Evolutionary conservation across 257 asterid genomes (phyloP), one percentile per base, ranked within the genome.

Genomic region (Thymus mandschuricus): DNA sequence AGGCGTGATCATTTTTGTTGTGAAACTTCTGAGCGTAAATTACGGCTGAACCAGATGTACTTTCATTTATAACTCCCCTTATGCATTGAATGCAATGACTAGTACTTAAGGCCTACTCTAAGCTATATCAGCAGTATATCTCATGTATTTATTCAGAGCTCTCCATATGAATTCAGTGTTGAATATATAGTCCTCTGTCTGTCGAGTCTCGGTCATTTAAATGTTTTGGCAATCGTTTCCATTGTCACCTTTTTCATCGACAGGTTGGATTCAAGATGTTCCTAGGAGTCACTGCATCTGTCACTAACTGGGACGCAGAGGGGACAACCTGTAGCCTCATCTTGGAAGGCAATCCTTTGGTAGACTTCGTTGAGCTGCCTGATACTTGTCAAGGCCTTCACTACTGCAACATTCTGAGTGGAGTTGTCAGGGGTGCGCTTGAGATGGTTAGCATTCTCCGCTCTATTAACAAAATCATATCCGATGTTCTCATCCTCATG

Each of bases 351-450:
- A 95, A 95, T 81, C 99, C 97, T 27, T 81, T 92, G 70, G 97
- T 92, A 56, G 99, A 95, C 79, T 95, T 95, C 79, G 98, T 95
- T 65, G 99, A 95, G 85, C 97, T 92, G 74, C 99, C 98, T 55
- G 98, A 92, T 74, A 92, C 92, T 57, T 95, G 97, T 75, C 99
- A 95, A 80, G 98, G 99, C 73, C 91, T 95, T 71, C 79, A 84
- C 59, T 95, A 95, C 45, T 92, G 99, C 92, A 95, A 95, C 77
- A 85, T 95, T 71, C 73, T 95, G 58, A 92, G 98, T 80, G 99
- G 98, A 74, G 97, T 95, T 64, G 78, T 95, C 78, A 80, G 91
- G 69, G 99, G 99, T 75, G 96, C 99, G 51, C 82, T 95, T 60
- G 98, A 95, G 86, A 95, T 92, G 99, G 99, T 95, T 69, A 86